These are phyloP conservation scores for Eucalyptus melliodora DNA, from an alignment of 345 rosid genomes.

Conservation along the genomic window DNA sequence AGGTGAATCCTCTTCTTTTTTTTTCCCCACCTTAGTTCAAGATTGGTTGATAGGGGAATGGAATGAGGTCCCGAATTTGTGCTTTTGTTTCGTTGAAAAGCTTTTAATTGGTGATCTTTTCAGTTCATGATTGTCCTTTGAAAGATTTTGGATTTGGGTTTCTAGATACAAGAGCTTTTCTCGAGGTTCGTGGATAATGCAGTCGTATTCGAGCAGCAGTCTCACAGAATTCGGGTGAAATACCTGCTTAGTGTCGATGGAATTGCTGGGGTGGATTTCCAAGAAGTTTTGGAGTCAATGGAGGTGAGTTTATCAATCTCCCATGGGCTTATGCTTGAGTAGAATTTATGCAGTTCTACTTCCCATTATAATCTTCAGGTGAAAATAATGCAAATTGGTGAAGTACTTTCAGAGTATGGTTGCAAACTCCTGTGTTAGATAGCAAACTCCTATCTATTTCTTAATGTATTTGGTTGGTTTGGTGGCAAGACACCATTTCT, in stretches of 20 bases:
- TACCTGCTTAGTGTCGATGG: constrained; percentile 34
- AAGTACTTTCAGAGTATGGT: neutral
- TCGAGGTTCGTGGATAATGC: constrained; percentile 60
- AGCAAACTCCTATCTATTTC: neutral
- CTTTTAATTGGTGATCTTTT: neutral
- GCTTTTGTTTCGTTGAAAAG: neutral
- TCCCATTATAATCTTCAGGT: neutral
- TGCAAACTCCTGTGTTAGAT: neutral
- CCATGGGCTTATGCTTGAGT: neutral
- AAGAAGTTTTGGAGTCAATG: constrained; percentile 62
- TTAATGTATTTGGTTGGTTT: neutral
- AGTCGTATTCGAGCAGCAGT: constrained; percentile 50
- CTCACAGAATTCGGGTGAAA: constrained; percentile 35
- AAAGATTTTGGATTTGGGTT: constrained; percentile 44
- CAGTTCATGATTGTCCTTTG: neutral
- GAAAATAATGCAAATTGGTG: neutral
- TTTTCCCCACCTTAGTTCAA: neutral
- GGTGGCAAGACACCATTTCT: neutral
- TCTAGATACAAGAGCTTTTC: constrained; percentile 91
- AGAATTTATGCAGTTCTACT: neutral
- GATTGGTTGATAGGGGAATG: neutral
- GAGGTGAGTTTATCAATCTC: constrained; percentile 38
- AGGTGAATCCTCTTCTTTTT: constrained; percentile 19
- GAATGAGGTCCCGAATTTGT: neutral
- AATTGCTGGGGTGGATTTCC: constrained; percentile 40